Evolutionary conservation across 345 rosid genomes (phyloP), one percentile per base, ranked within the genome.

Genomic region (Atalantia buxifolia): DNA sequence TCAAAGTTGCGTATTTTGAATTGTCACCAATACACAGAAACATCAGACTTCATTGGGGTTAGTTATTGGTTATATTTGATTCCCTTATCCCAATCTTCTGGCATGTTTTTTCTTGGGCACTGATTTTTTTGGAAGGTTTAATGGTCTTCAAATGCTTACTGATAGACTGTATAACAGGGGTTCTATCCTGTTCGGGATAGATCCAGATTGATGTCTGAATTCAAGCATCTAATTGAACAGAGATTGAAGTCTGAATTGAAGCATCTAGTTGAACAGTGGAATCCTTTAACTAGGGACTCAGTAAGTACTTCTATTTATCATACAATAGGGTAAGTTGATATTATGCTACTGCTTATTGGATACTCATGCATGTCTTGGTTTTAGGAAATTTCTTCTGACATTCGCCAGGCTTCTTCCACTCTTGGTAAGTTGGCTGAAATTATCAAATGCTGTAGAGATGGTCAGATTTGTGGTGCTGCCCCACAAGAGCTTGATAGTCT

Each of bases 1-100:
- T 84, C 86, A 77, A 86, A 85, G 60, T 82, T 95, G 83, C 93
- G 87, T 86, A 93, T 93, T 85, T 87, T 95, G 85, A 95, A 95
- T 86, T 95, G 99, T 83, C 99, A 95, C 79, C 98, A 93, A 74
- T 93, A 92, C 80, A 86, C 98, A 13, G 98, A 95, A 82, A 92
- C 98, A 77, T 95, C 98, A 75, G 98, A 95, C 81, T 93, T 95
- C 78, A 86, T 95, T 81, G 98, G 98, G 90, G 98, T 94, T 82
- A 27, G 98, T 85, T 84, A 56, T 63, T 63, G 12, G 31, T 70
- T 72, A 55, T 40, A 9, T 19, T 18, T 69, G 18, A 9, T 48
- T 67, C 25, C 35, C 19, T 10, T 30, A n/a, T 66, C 21, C 21
- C 40, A 65, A 18, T 65, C 22, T 50, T 4, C 62, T 53, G 22